These are phyloP conservation scores for Phytophthora aleatoria DNA, from an alignment of 352 stramenopile species.

Conservation along the genomic window DNA sequence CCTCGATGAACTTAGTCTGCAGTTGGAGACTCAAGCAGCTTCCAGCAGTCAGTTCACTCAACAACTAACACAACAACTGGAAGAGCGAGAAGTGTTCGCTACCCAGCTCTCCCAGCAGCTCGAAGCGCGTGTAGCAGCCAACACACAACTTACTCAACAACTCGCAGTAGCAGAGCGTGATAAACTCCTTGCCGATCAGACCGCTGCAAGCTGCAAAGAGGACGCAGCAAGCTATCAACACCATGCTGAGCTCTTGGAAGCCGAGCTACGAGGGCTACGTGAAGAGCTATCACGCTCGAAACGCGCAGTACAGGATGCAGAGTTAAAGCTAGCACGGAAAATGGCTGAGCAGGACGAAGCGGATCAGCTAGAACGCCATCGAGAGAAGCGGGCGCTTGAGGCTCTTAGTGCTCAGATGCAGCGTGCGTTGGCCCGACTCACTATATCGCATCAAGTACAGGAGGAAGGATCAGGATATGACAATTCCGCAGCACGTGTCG, in stretches of 20 bases:
- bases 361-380: constrained; percentile 40
- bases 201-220: constrained; percentile 17
- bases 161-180: constrained; percentile 19
- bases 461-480: constrained; percentile 44
- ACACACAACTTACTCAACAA: constrained; percentile 41
- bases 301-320: constrained; percentile 22
- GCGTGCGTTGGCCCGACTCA: constrained; percentile 51
- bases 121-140: constrained; percentile 25
- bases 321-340: constrained; percentile 24
- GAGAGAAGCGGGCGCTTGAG: constrained; percentile 53
- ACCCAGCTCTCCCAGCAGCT: constrained; percentile 34
- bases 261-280: constrained; percentile 17
- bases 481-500: constrained; percentile 26
- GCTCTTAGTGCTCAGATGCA: constrained; percentile 59
- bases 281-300: constrained; percentile 32
- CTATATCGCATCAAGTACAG: constrained; percentile 52
- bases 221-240: constrained; percentile 22
- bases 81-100: constrained; percentile 4
- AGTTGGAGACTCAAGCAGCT: constrained; percentile 27
- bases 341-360: constrained; percentile 43
- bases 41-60: not conserved
- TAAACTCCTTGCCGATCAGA: constrained; percentile 30
- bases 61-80: constrained; percentile 18
- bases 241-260: constrained; percentile 23
- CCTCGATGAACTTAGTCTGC: constrained; percentile 34